Base-by-base conservation (phyloP, 1,139 yeast genomes). In the Yarrowia galli region DNA sequence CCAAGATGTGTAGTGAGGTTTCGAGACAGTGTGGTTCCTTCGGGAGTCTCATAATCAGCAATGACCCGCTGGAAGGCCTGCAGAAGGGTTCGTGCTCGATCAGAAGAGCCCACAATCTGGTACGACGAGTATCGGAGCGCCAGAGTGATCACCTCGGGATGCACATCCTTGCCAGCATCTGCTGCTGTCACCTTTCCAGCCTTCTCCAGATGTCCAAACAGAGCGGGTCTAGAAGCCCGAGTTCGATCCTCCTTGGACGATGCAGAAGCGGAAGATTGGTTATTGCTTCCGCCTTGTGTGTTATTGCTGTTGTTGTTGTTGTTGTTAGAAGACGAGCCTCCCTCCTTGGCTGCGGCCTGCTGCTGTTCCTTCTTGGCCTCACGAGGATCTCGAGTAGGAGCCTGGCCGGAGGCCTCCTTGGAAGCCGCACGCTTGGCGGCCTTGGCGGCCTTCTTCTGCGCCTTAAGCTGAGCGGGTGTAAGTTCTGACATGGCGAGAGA, bases 1-100 rank as follows among this genome's bases (percentile, higher is more conserved):
- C 97, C 88, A 71, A 96, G 82, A 75, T 92, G 95, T 32, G 89
- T 88, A 0, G 98, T 92, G 74, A 96, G 83, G 78, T 93, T 91
- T 80, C 99, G 87, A 46, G 95, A 87, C 72, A 96, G 82, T 0
- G 97, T 89, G 16, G 96, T 89, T 69, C 91, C 93, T 54, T 83
- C 85, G 3, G 99, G 99, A 0, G 98, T 92, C 68, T 83, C 80
- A 76, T 95, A 96, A 73, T 92, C 97, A 53, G 78, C 75, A 67
- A 96, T 91, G 25, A 95, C 96, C 51, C 82, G 84, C 76, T 91
- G 89, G 79, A 96, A 96, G 10, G 93, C 95, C 71, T 85, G 85
- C 77, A 96, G 81, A 97, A 95, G 92, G 42, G 92, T 88, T 72
- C 83, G 82, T 76, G 97, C 90, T 73, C 99, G 85, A 36, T 91